Conservation (phyloP, 768 basidiomycete genomes). For the Amanita pallidorosea region DNA sequence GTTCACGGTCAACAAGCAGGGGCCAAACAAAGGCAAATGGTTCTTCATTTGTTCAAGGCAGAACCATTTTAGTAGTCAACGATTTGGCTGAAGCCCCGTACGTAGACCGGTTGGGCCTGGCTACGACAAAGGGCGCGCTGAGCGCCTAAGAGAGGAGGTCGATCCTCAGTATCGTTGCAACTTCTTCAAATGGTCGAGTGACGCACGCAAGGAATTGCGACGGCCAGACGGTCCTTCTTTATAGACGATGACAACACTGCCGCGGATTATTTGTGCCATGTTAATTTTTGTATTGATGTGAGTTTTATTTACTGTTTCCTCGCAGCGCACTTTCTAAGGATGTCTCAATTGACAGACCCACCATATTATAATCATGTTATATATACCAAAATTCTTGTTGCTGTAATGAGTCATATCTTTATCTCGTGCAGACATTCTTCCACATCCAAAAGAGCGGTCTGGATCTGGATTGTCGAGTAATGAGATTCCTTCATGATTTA, state of each 20-base stretch:
- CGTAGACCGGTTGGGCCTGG: conserved; percentile 83
- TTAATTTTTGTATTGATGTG: neutral
- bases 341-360: too few species aligned
- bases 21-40: conserved; percentile 75
- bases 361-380: too few species aligned
- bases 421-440: too few species aligned
- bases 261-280: neutral
- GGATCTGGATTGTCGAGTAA: too few species aligned
- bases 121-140: conserved; percentile 68
- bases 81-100: conserved; percentile 4
- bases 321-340: too few species aligned
- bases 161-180: conserved; percentile 67
- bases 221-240: neutral
- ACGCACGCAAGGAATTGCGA: conserved; percentile 45
- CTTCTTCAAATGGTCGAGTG: conserved; percentile 82
- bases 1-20: conserved; percentile 75
- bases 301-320: neutral
- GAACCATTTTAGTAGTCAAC: conserved; percentile 12
- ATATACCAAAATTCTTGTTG: too few species aligned
- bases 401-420: too few species aligned
- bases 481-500: too few species aligned
- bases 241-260: neutral
- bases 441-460: too few species aligned
- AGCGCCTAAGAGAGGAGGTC: conserved; percentile 68
- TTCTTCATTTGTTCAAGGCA: conserved; percentile 78